These are phyloP conservation scores for Nasturtium officinale DNA, from an alignment of 345 rosid genomes.

Conservation along the genomic window DNA sequence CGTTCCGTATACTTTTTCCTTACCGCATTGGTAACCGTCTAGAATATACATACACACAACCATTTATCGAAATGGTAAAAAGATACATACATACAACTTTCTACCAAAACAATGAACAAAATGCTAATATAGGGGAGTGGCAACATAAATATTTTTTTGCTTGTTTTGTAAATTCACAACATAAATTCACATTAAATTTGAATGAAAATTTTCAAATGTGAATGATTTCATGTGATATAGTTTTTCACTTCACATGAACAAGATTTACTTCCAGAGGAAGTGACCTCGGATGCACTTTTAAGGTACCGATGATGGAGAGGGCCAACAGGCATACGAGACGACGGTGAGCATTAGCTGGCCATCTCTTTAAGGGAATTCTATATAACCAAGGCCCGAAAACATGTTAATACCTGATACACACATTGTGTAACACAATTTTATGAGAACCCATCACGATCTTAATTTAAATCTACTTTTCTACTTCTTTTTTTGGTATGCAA, in stretches of 20 bases:
- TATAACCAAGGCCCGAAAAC: slow-evolving; percentile 65
- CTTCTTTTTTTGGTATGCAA: not conserved
- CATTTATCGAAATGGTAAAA: not conserved
- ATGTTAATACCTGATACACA: slow-evolving; percentile 13
- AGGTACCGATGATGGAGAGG: slow-evolving; percentile 63
- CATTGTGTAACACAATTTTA: too few species aligned
- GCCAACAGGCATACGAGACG: slow-evolving; percentile 76
- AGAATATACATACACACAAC: not conserved
- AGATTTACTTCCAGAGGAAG: slow-evolving; percentile 51
- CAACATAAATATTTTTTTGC: not conserved
- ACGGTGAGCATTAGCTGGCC: slow-evolving; percentile 80
- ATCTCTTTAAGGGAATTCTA: slow-evolving; percentile 77
- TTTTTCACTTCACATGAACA: too few species aligned
- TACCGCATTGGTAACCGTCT: too few species aligned
- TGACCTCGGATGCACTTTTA: slow-evolving; percentile 63
- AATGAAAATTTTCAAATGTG: not conserved
- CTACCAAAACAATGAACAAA: too few species aligned
- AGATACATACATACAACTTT: too few species aligned
- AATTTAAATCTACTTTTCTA: not conserved
- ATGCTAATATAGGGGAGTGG: not conserved
- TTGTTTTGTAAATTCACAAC: too few species aligned
- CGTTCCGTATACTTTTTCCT: not conserved
- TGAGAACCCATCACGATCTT: slow-evolving; percentile 15
- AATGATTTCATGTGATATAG: not conserved
- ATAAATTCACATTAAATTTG: too few species aligned